Evolutionary conservation across 352 stramenopile genomes (phyloP).

Genomic region (Pythium catenulatum): DNA sequence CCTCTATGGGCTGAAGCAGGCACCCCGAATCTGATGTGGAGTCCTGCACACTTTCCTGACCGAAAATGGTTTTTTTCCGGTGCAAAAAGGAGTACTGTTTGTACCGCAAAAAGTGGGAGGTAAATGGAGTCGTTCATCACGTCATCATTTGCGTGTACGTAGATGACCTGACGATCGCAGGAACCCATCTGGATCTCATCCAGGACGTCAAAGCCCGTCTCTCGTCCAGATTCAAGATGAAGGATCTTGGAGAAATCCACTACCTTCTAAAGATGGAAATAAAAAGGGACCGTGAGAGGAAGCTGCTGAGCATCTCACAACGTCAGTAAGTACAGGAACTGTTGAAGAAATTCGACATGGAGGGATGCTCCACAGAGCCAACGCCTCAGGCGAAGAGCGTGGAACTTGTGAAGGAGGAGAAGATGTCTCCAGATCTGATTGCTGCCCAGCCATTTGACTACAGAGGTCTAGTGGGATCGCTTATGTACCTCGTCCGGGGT

Average conservation of each 20-base stretch:
- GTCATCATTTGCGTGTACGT: constrained; percentile 61
- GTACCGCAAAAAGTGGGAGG: constrained; percentile 59
- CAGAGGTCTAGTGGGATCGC: constrained; percentile 51
- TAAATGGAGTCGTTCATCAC: constrained; percentile 34
- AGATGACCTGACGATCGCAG: constrained; percentile 60
- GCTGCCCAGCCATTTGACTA: constrained; percentile 53
- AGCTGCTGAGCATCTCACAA: constrained; percentile 14
- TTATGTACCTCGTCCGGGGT: constrained; percentile 60
- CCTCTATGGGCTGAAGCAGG: too few relatives aligned
- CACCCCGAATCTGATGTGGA: too few relatives aligned
- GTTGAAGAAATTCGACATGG: constrained; percentile 8
- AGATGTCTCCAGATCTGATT: constrained; percentile 45
- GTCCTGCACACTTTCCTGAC: constrained; percentile 45
- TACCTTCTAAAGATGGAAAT: constrained; percentile 60
- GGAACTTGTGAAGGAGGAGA: constrained; percentile 45
- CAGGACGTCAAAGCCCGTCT: constrained; percentile 41
- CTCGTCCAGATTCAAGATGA: constrained; percentile 62
- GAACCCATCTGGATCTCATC: constrained; percentile 25
- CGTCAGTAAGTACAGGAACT: constrained; percentile 24
- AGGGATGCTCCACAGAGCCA: constrained; percentile 4
- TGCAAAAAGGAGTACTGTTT: constrained; percentile 63
- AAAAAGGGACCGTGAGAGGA: not conserved
- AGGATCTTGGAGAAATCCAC: constrained; percentile 62
- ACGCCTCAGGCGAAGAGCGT: constrained; percentile 12
- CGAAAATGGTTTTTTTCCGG: constrained; percentile 1